Conservation (phyloP, 129 eudicot genomes). For the Ambrosia trifida region DNA sequence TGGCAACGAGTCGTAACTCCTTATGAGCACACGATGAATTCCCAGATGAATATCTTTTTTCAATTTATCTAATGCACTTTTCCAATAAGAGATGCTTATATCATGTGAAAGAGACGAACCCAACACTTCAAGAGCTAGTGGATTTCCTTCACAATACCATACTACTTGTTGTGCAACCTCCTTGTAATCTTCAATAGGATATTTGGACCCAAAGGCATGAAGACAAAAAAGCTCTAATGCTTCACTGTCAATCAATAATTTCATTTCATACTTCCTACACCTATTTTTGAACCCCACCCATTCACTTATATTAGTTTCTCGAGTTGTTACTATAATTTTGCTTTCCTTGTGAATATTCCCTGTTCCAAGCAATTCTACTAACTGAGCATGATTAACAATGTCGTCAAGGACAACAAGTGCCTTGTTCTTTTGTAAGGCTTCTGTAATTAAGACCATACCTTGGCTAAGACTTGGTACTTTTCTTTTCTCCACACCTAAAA, state of each 20-base stretch:
- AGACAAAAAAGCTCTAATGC: slow-evolving; percentile 34
- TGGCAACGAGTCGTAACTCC: slow-evolving; percentile 25
- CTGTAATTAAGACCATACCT: not conserved
- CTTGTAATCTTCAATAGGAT: slow-evolving; percentile 3
- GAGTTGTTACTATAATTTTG: slow-evolving; percentile 25
- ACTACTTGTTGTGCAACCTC: not conserved
- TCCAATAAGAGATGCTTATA: not conserved
- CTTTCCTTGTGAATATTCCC: not conserved
- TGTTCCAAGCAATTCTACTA: slow-evolving; percentile 15
- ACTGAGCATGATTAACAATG: not conserved
- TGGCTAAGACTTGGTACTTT: not conserved
- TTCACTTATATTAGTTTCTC: slow-evolving; percentile 6
- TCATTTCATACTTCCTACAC: not conserved
- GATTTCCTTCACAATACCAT: slow-evolving; percentile 29
- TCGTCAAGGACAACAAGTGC: slow-evolving; percentile 19
- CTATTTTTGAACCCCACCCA: not conserved
- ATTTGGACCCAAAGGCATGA: slow-evolving; percentile 37
- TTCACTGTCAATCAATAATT: slow-evolving; percentile 4
- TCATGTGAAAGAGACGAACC: slow-evolving; percentile 21
- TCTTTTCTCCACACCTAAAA: not conserved
- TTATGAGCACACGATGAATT: not conserved
- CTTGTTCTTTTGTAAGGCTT: not conserved
- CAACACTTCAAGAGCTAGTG: slow-evolving; percentile 32
- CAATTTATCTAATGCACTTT: not conserved
- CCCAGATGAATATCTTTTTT: not conserved